A percentile compares a stretch with the other conserved stretches of the same genome.
phyloP scores from a whole-genome alignment of 805 yeast genomes.

The Cyberlindnera mrakii region DNA sequence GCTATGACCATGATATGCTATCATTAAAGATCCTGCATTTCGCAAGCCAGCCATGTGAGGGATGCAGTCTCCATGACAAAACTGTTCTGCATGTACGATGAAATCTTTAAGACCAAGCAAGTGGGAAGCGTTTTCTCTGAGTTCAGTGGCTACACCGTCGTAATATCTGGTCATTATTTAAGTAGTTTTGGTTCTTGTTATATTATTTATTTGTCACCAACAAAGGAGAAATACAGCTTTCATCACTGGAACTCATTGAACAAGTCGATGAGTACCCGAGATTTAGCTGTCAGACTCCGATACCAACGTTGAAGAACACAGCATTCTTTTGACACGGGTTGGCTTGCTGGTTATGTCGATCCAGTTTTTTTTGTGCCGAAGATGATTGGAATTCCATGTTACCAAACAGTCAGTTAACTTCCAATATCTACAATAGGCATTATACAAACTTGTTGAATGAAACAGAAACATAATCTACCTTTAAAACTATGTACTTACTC shows the following conservation, averaged over 20 bases:
- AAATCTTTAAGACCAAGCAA: constrained; percentile 3
- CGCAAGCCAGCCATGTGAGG: background rate
- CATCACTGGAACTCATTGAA: background rate
- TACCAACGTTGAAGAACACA: background rate
- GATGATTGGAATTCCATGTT: background rate
- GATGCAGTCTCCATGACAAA: background rate
- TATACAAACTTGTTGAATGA: too few relatives aligned
- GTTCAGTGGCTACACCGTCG: constrained; percentile 7
- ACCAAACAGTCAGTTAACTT: background rate
- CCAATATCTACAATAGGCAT: background rate
- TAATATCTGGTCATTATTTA: constrained; percentile 5
- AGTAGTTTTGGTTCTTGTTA: constrained; percentile 5
- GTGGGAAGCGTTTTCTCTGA: constrained; percentile 1
- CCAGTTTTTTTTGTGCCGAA: background rate
- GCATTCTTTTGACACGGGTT: background rate
- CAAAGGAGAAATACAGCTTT: background rate
- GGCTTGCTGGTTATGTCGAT: background rate
- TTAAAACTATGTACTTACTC: constrained; percentile 13
- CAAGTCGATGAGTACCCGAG: background rate
- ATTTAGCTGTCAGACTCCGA: background rate
- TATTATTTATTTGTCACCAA: background rate
- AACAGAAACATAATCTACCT: too few relatives aligned
- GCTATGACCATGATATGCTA: constrained; percentile 1
- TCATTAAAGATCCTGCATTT: constrained; percentile 6
- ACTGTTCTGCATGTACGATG: constrained; percentile 2